Percentiles rank a stretch among this genome's conserved stretches.
Evolutionary conservation across 2,329 filamentous ascomycete genomes (phyloP).

Genomic region (Botrytis galanthina): DNA sequence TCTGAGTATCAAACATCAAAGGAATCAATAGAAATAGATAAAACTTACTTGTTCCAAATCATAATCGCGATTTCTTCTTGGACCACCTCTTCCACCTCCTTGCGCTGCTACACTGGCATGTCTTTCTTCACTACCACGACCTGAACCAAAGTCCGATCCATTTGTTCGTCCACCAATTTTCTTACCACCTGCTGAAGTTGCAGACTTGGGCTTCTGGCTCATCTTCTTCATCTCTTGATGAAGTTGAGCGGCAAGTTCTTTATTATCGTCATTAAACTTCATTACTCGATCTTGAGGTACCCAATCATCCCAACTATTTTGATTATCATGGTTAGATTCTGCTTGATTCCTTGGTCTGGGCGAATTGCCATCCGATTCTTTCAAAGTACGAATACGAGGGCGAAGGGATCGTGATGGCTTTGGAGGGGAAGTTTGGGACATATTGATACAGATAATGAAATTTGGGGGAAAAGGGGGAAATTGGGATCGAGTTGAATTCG

Average conservation of each 20-base stretch:
- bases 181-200: conserved; percentile 58
- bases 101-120: conserved; percentile 59
- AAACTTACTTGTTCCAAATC: conserved; percentile 82
- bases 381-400: not conserved
- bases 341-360: not conserved
- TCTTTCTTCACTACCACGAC: conserved; percentile 75
- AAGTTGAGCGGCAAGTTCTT: conserved; percentile 76
- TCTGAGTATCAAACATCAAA: conserved; percentile 15
- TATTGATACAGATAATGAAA: not conserved
- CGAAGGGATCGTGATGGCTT: not conserved
- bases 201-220: conserved; percentile 43
- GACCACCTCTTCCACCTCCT: conserved; percentile 56
- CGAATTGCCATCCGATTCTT: not conserved
- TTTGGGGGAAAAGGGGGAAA: not conserved
- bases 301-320: conserved; percentile 84
- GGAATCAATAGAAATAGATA: conserved; percentile 38
- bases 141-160: conserved; percentile 60
- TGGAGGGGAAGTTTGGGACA: not conserved
- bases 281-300: conserved; percentile 89
- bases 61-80: conserved; percentile 73
- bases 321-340: conserved; percentile 5
- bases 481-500: no score
- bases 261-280: conserved; percentile 93
- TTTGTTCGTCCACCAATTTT: conserved; percentile 50
- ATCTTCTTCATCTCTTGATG: conserved; percentile 60